Percentiles rank a stretch among this genome's conserved stretches.
These are phyloP conservation scores for Zygosaccharomyces sapae DNA, from an alignment of 1,139 yeast species.

Conservation along the genomic window DNA sequence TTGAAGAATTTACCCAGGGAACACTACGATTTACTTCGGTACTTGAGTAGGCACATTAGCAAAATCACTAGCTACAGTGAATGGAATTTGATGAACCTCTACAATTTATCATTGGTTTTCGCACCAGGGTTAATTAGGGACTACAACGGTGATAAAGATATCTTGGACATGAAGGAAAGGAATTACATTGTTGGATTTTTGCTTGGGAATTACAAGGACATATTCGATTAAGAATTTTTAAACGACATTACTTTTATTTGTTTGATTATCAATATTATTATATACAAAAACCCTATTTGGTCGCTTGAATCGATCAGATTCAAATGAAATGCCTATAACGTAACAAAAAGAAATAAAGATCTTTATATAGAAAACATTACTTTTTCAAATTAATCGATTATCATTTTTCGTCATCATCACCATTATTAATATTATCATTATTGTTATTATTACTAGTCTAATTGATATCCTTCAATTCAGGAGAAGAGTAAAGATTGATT, in stretches of 20 bases:
- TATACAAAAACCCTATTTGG: background rate
- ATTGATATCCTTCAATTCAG: conserved; percentile 62
- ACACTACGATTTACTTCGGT: conserved; percentile 54
- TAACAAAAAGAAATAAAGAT: background rate
- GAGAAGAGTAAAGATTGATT: conserved; percentile 66
- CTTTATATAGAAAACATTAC: background rate
- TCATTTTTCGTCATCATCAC: background rate
- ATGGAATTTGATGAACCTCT: conserved; percentile 70
- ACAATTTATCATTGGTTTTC: conserved; percentile 85
- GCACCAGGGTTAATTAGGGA: conserved; percentile 93
- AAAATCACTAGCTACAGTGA: conserved; percentile 47
- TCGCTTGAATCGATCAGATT: background rate
- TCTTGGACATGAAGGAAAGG: conserved; percentile 78
- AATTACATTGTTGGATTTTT: conserved; percentile 77
- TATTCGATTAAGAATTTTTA: conserved; percentile 6
- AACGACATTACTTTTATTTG: no score
- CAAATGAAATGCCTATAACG: background rate
- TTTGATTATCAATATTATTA: background rate
- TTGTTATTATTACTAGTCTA: conserved; percentile 28
- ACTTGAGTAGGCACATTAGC: conserved; percentile 61
- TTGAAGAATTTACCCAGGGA: conserved; percentile 56
- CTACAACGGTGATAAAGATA: conserved; percentile 74
- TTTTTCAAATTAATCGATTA: background rate
- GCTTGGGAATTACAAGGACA: conserved; percentile 45
- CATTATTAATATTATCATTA: conserved; percentile 11